These are phyloP conservation scores for Phoenix dactylifera DNA, from an alignment of 176 grass and related monocot genomes.

Conservation along the genomic window DNA sequence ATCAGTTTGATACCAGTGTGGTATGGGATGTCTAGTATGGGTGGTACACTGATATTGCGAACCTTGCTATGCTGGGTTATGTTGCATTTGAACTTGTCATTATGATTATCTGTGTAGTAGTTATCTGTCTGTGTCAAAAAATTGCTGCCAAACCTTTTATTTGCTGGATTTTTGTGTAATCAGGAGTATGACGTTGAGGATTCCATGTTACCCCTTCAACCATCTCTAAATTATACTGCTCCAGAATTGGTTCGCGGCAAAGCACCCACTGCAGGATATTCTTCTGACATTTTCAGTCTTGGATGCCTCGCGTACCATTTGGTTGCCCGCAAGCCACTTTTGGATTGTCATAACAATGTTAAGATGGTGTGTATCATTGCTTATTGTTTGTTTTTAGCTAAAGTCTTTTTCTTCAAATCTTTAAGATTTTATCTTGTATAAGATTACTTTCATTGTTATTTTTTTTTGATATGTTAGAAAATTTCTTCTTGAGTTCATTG, in stretches of 20 bases:
- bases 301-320: slow-evolving; percentile 94
- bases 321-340: slow-evolving; percentile 65
- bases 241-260: slow-evolving; percentile 86
- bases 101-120: no score
- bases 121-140: no score
- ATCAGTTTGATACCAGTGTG: no score
- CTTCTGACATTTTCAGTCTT: slow-evolving; percentile 94
- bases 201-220: slow-evolving; percentile 81
- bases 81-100: no score
- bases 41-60: no score
- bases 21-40: no score
- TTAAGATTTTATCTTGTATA: not conserved
- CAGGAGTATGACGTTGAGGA: slow-evolving; percentile 99
- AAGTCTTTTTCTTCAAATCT: no score
- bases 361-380: slow-evolving; percentile 62
- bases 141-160: not conserved
- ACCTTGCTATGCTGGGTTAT: no score
- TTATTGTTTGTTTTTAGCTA: no score
- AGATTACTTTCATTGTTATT: not conserved
- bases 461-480: no score
- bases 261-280: slow-evolving; percentile 47
- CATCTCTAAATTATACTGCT: slow-evolving; percentile 86
- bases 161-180: slow-evolving; percentile 23
- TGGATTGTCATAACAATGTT: slow-evolving; percentile 97
- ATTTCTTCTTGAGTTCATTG: no score